A percentile compares a stretch with the other conserved stretches of the same genome.
Evolutionary conservation across 2,329 filamentous ascomycete species (phyloP).

Genomic region (Endoconidiophora polonica): DNA sequence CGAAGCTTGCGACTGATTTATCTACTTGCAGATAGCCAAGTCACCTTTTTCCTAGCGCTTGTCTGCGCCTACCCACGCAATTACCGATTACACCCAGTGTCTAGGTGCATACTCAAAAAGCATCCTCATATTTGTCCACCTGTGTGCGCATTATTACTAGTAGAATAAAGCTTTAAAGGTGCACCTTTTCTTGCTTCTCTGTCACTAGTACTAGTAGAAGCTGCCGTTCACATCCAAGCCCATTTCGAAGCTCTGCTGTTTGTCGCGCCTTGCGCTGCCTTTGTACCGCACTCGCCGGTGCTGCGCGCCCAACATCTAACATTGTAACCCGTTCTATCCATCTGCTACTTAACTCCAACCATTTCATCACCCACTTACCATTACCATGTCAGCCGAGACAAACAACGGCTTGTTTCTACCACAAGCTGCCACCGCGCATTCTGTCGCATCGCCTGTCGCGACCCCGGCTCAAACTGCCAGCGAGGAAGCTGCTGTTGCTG

Average conservation of each 20-base stretch:
- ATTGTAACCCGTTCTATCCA: not conserved
- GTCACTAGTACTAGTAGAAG: too few species aligned
- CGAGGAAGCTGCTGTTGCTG: slow-evolving; percentile 10
- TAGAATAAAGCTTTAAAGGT: too few species aligned
- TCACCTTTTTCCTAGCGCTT: too few species aligned
- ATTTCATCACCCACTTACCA: slow-evolving; percentile 13
- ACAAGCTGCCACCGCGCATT: slow-evolving; percentile 34
- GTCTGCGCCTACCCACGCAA: too few species aligned
- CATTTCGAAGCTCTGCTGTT: not conserved
- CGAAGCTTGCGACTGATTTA: not conserved
- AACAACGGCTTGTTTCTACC: slow-evolving; percentile 10
- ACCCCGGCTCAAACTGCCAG: slow-evolving; percentile 18
- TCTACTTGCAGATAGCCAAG: not conserved
- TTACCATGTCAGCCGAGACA: slow-evolving; percentile 34
- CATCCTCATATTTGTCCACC: too few species aligned
- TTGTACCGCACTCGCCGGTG: slow-evolving; percentile 7
- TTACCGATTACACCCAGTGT: too few species aligned
- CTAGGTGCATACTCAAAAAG: too few species aligned
- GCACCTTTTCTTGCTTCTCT: too few species aligned
- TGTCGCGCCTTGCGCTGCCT: slow-evolving; percentile 7
- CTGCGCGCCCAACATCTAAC: not conserved
- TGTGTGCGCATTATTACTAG: too few species aligned
- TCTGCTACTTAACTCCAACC: not conserved
- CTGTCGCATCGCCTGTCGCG: slow-evolving; percentile 28
- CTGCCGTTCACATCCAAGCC: too few species aligned